phyloP scores from a whole-genome alignment of 1,284 basidiomycete species.

The Moesziomyces parantarcticus region DNA sequence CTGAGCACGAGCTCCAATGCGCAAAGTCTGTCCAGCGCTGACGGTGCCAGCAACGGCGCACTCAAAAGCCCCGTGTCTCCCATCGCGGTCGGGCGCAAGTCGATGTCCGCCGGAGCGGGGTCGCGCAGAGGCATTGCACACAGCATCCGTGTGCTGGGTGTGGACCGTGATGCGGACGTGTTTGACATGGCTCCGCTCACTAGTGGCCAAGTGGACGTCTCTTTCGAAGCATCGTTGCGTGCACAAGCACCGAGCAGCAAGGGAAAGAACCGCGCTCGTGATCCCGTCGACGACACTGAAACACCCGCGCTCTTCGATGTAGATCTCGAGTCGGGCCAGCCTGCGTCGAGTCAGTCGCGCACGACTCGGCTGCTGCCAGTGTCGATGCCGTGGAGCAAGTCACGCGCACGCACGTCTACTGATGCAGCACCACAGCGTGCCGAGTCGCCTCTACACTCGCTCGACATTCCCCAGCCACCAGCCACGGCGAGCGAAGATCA shows the following conservation, averaged over 20 bases:
- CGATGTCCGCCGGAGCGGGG: constrained; percentile 29
- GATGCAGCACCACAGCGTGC: not conserved
- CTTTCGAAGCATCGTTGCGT: constrained; percentile 30
- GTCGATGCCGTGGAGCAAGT: constrained; percentile 27
- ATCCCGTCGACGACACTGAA: constrained; percentile 1
- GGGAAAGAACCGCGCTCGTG: constrained; percentile 22
- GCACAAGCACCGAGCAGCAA: constrained; percentile 5
- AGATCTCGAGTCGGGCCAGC: constrained; percentile 25
- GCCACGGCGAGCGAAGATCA: not conserved
- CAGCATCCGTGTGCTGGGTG: constrained; percentile 34
- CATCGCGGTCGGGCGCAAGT: constrained; percentile 7
- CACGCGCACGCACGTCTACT: not conserved
- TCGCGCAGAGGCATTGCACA: constrained; percentile 39
- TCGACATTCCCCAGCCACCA: constrained; percentile 15
- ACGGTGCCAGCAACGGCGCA: not conserved
- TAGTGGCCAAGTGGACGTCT: constrained; percentile 45
- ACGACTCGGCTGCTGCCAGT: constrained; percentile 16
- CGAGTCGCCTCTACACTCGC: constrained; percentile 10
- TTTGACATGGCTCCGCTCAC: constrained; percentile 30
- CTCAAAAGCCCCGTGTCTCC: constrained; percentile 5
- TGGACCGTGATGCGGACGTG: constrained; percentile 20
- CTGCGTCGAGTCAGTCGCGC: constrained; percentile 2
- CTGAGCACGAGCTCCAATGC: not conserved
- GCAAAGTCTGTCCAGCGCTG: not conserved
- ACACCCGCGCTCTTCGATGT: constrained; percentile 29